phyloP scores from a whole-genome alignment of 179 eudicot species.

The Silene noctiflora region DNA sequence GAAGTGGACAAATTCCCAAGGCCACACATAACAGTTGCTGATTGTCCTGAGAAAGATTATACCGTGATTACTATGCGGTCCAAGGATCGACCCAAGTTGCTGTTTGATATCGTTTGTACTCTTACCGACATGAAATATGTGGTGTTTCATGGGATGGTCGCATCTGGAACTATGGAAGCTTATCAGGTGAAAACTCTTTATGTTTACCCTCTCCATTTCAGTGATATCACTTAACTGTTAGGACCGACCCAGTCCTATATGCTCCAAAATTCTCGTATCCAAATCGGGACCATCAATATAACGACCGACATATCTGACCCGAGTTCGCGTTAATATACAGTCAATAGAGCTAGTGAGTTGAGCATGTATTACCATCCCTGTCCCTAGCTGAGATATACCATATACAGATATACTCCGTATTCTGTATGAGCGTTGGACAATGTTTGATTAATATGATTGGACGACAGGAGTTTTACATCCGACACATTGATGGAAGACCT shows the following conservation, averaged over 20 bases:
- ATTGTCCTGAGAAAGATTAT: constrained; percentile 69
- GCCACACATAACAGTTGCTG: constrained; percentile 49
- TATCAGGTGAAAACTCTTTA: constrained; percentile 49
- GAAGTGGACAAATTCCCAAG: constrained; percentile 32
- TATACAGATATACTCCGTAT: too few relatives aligned
- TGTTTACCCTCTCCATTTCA: neutral
- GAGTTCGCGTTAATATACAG: too few relatives aligned
- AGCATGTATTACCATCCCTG: too few relatives aligned
- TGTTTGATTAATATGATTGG: neutral
- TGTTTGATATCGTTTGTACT: constrained; percentile 83
- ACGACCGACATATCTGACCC: too few relatives aligned
- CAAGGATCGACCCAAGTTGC: constrained; percentile 75
- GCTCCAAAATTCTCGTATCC: too few relatives aligned
- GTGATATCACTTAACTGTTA: too few relatives aligned
- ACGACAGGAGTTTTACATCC: constrained; percentile 74
- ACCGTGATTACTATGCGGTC: constrained; percentile 69
- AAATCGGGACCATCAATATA: too few relatives aligned
- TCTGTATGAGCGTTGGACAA: too few relatives aligned
- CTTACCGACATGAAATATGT: constrained; percentile 90
- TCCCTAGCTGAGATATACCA: too few relatives aligned
- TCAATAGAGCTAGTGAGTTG: too few relatives aligned
- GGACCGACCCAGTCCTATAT: too few relatives aligned
- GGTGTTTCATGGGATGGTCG: constrained; percentile 82
- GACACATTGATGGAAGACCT: constrained; percentile 79
- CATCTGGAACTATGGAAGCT: constrained; percentile 57